Evolutionary conservation across 2,329 filamentous ascomycete genomes (phyloP), one percentile per base, ranked within the genome.

Genomic region (Endothia cerciana): DNA sequence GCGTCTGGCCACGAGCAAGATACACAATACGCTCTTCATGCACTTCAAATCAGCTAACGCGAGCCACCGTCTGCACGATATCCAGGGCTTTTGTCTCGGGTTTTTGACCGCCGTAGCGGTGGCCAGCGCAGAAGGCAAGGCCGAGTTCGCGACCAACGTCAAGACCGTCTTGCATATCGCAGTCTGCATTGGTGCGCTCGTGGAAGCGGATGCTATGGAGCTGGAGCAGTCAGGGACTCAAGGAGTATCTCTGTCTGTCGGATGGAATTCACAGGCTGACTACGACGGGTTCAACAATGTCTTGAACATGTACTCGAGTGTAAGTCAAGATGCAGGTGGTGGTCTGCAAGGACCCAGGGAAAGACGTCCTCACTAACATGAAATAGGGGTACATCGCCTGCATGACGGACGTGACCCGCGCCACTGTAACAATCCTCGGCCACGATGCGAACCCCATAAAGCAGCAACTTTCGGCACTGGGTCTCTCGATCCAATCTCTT

Each of bases 31-130:
- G 8, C 28, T 25, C 25, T 53, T 53, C 49, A 13, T 28, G 3
- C 13, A 4, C 22, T 15, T 28, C 13, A 28, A 4, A 2, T 7
- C 15, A 53, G 49, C 13, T 11, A 7, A 28, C n/a, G 13, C 49
- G 22, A 53, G 49, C 22, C 28, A 28, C n/a, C n/a, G n/a, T n/a
- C n/a, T n/a, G n/a, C n/a, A 58, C 10, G 53, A 51, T n/a, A 62
- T 49, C 4, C 68, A 69, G 47, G 68, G 68, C 1, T 69, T 69
- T 22, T 69, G 68, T 22, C 55, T 69, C 19, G 68, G 68, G 2
- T 66, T 68, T 41, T 60, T 69, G 15, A 56, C 63, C 17, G 68
- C 68, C 17, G 60, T 60, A 5, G 58, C 61, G 1, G n/a, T 64
- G 22, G 55, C 60, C 10, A 47, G 55, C 2, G 57, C 68, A 22